phyloP scores from a whole-genome alignment of 1,139 yeast species.

The Hyphopichia wangnamkhiaoensis region DNA sequence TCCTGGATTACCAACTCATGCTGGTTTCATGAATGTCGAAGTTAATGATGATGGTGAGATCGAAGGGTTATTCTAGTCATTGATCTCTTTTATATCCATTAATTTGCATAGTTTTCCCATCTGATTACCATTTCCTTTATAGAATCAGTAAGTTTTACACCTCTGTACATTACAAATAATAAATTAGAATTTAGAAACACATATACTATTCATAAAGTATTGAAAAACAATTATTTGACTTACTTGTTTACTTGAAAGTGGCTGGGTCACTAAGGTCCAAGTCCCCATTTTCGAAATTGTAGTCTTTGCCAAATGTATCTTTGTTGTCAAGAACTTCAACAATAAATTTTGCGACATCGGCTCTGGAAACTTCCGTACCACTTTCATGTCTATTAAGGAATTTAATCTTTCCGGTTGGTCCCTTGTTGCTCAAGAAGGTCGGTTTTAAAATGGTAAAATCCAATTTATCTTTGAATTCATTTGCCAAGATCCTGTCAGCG shows the following conservation, averaged over 20 bases:
- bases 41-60: constrained; percentile 77
- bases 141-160: too few relatives aligned
- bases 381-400: constrained; percentile 14
- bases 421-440: constrained; percentile 39
- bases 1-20: constrained; percentile 81
- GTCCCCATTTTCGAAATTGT: constrained; percentile 26
- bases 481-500: constrained; percentile 51
- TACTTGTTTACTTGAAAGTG: neutral
- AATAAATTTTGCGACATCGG: constrained; percentile 32
- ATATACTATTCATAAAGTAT: too few relatives aligned
- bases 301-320: constrained; percentile 27
- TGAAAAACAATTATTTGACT: neutral
- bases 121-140: too few relatives aligned
- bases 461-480: constrained; percentile 33
- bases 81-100: neutral
- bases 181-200: too few relatives aligned
- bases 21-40: constrained; percentile 84
- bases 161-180: too few relatives aligned
- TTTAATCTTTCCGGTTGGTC: constrained; percentile 38
- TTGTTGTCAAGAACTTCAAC: constrained; percentile 19
- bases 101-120: neutral
- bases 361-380: constrained; percentile 23
- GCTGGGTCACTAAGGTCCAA: constrained; percentile 6
- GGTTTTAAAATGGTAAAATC: constrained; percentile 58
- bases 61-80: constrained; percentile 64